Base-by-base conservation (phyloP, 495 filamentous ascomycete species). In the Trichoderma asperelloides region DNA sequence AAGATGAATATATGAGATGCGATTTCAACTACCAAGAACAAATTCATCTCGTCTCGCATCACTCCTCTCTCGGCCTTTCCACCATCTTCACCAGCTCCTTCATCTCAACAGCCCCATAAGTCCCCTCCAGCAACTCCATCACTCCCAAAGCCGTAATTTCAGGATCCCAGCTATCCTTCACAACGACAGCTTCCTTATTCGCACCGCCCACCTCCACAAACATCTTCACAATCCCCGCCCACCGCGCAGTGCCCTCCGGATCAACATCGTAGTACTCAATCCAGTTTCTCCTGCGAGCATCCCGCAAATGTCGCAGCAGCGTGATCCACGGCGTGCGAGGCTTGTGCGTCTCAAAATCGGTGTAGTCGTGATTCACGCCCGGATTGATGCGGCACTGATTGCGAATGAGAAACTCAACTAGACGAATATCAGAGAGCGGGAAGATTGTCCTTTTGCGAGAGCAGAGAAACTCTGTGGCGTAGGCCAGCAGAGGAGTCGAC, bases 31-130 rank as follows among this genome's bases (percentile, higher is more conserved):
- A 33, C 30, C 6, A 6, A 2, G 30, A 33, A 6, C 30, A 33
- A 2, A 45, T 3, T 45, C 9, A n/a, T n/a, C n/a, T n/a, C n/a
- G n/a, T n/a, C n/a, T n/a, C n/a, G n/a, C n/a, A n/a, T n/a, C n/a
- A n/a, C n/a, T n/a, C n/a, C 49, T 80, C 23, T 70, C 81, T 7
- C 80, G 84, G 74, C 81, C 74, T 25, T 5, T 18, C 30, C 18
- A 28, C 12, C 64, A 65, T 21, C 23, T 49, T 23, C 64, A 47
- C 47, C 40, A 65, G 16, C 16, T 65, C 64, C 40, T 13, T 25
- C 37, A 65, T 49, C 40, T 65, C 64, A 43, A 65, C 9, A 25
- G 64, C 64, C 16, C 40, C 18, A 65, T 65, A 65, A 11, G 64
- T 65, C 9, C 25, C 64, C 41, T 65, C 64, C 40, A 65, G 64